phyloP scores from a whole-genome alignment of 495 filamentous ascomycete species.

The Hypoxylon rickii region DNA sequence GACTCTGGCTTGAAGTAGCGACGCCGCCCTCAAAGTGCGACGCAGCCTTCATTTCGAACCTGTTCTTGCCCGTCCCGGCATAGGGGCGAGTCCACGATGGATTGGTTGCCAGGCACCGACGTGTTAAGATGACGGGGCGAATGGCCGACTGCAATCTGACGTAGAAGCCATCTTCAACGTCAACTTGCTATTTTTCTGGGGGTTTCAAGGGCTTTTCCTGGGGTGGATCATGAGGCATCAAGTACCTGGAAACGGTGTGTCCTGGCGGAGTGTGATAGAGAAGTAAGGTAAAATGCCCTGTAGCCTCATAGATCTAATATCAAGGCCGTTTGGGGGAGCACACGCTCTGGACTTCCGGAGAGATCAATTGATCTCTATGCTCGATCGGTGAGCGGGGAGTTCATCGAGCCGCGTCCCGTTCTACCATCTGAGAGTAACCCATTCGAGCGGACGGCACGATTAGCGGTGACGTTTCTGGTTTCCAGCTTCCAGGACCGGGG shows the following conservation, averaged over 20 bases:
- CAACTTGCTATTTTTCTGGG: no score
- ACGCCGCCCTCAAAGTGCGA: background rate
- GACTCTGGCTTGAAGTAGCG: conserved; percentile 12
- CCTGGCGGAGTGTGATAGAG: no score
- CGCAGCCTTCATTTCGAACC: conserved; percentile 6
- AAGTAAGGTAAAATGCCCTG: no score
- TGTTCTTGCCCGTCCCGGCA: background rate
- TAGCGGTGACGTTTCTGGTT: conserved; percentile 11
- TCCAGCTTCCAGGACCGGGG: conserved; percentile 2
- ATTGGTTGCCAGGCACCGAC: conserved; percentile 16
- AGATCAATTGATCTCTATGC: background rate
- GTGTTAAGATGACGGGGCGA: background rate
- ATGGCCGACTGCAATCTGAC: background rate
- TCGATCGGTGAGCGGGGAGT: background rate
- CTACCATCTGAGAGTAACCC: background rate
- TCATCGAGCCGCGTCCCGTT: conserved; percentile 5
- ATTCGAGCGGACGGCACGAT: conserved; percentile 12
- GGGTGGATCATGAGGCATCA: no score
- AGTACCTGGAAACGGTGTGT: no score
- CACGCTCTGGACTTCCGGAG: background rate
- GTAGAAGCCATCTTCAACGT: background rate
- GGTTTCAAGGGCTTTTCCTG: no score
- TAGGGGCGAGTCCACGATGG: conserved; percentile 9
- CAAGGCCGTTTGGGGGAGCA: background rate
- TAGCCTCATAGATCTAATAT: background rate